Conservation (phyloP, 805 yeast genomes). For the Wickerhamiella nectarea region DNA sequence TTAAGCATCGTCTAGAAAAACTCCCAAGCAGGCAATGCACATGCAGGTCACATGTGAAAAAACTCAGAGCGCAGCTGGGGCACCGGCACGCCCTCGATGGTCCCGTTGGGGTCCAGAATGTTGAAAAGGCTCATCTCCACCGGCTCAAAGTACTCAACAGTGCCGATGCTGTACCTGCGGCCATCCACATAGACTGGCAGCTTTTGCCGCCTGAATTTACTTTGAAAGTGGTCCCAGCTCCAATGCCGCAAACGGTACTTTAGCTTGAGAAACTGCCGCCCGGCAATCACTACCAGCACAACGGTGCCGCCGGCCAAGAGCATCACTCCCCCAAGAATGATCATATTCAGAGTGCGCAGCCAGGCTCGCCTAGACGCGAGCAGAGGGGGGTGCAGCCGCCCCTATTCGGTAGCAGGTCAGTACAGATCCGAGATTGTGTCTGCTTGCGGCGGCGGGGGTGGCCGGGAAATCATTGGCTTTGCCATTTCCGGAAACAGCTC, state of each 20-base stretch:
- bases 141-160: constrained; percentile 6
- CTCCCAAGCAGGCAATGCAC: too few relatives aligned
- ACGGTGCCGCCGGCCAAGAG: constrained; percentile 2
- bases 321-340: constrained; percentile 6
- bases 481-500: neutral
- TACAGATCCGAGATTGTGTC: neutral
- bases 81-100: neutral
- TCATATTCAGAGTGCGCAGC: neutral
- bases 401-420: neutral
- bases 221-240: neutral
- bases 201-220: constrained; percentile 3
- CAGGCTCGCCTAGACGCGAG: too few relatives aligned
- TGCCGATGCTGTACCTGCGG: neutral
- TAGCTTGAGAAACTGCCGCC: constrained; percentile 2
- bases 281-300: neutral
- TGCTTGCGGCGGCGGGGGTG: neutral
- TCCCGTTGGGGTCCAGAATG: neutral
- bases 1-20: too few relatives aligned
- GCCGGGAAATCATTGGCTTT: neutral
- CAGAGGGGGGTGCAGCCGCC: too few relatives aligned
- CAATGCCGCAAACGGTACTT: neutral
- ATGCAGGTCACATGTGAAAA: too few relatives aligned
- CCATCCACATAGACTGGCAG: constrained; percentile 4
- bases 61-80: neutral
- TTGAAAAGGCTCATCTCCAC: constrained; percentile 3